Base-by-base conservation (phyloP, 306 rosid genomes). In the Malus asiatica region DNA sequence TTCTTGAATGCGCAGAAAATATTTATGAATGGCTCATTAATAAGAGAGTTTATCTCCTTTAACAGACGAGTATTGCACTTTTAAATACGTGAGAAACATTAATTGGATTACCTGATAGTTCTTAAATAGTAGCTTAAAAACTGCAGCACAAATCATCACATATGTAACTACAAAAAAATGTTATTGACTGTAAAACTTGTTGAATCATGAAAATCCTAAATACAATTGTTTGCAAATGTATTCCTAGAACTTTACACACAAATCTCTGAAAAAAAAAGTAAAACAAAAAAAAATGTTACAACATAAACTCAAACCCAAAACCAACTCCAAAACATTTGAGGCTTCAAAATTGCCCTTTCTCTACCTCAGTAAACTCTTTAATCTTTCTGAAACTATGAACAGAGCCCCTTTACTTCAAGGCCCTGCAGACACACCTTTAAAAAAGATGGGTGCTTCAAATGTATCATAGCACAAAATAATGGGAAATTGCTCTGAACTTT, bases 161-260 rank as follows among this genome's bases (percentile, higher is more conserved):
- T 73, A 85, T 70, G 35, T 27, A 73, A 78, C 63, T 73, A 44
- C 40, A 66, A 82, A 77, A 77, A 27, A 79, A 77, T 25, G 68
- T 72, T 68, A 59, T 68, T 78, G 78, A 75, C 85, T 81, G 72
- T 77, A 25, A 13, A 27, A 62, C 82, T 77, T 81, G 65, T 88
- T 77, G 84, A 86, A 80, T 81, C 74, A 68, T 79, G 19, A 76
- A 76, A 64, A 46, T 20, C 79, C 65, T 79, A 66, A 68, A 77
- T 88, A 85, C 91, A 90, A 60, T 78, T 82, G 75, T 76, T n/a
- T 65, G 72, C 35, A 77, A 75, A 71, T 58, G 61, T 48, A 67
- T 38, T 76, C 79, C 77, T 57, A 77, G 27, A 33, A 76, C 60
- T 70, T 55, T 81, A 84, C 83, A 80, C 76, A 42, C 81, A 83